Conservation (phyloP, 345 rosid genomes). For the Trapa bicornis region DNA sequence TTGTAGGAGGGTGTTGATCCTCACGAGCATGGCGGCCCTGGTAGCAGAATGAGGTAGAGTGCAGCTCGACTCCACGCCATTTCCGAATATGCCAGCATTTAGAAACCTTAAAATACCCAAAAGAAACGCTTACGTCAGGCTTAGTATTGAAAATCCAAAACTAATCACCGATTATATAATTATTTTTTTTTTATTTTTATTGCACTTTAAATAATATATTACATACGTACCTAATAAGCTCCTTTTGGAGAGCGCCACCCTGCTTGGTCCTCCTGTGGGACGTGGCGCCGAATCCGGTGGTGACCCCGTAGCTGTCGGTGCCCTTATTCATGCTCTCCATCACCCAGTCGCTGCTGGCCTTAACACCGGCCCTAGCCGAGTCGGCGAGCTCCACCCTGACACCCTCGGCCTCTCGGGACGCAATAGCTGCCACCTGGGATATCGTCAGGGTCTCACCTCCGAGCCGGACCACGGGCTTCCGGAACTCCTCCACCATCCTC, state of each 20-base stretch:
- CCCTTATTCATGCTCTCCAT: slow-evolving; percentile 62
- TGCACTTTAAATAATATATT: too few species aligned
- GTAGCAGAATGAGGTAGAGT: slow-evolving; percentile 44
- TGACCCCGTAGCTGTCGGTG: slow-evolving; percentile 46
- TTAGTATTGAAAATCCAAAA: too few species aligned
- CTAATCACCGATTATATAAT: too few species aligned
- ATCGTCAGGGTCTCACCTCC: slow-evolving; percentile 77
- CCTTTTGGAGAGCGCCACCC: slow-evolving; percentile 58
- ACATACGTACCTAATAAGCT: slow-evolving; percentile 49
- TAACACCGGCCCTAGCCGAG: slow-evolving; percentile 25
- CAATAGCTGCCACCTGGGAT: slow-evolving; percentile 63
- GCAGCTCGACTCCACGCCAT: slow-evolving; percentile 34
- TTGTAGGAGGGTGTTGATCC: slow-evolving; percentile 69
- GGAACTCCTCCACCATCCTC: slow-evolving; percentile 57
- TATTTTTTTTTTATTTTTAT: too few species aligned
- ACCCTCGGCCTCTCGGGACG: slow-evolving; percentile 14
- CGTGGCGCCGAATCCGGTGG: slow-evolving; percentile 70
- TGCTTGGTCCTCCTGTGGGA: slow-evolving; percentile 60
- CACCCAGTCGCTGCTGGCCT: slow-evolving; percentile 40
- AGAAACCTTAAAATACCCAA: slow-evolving; percentile 31
- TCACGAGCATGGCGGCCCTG: slow-evolving; percentile 61
- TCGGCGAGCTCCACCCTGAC: slow-evolving; percentile 45
- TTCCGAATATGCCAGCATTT: slow-evolving; percentile 62
- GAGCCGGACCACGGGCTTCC: slow-evolving; percentile 44
- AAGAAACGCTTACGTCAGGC: too few species aligned